Evolutionary conservation across 208 protist species (phyloP), one percentile per base, ranked within the genome.

Genomic region (Leishmania mexicana): DNA sequence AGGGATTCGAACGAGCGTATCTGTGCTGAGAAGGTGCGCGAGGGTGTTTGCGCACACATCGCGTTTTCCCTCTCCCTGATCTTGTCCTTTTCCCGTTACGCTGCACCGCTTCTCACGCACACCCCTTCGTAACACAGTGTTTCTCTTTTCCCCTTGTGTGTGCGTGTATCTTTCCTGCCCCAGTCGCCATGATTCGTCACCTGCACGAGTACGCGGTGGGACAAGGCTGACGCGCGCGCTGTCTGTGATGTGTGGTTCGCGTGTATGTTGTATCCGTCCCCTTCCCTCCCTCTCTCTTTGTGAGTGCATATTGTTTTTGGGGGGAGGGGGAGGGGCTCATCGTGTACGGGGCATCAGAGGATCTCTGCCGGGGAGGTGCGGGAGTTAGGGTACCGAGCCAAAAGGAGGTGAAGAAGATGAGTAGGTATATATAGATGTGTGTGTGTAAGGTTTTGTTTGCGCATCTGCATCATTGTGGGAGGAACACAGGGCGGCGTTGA

Each of bases 1-100:
- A 81, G 21, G 81, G 87, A 72, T 90, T 92, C 77, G 89, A 92
- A 83, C 81, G 73, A 0, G 62, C 68, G 35, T 90, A 92, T 74
- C 74, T 89, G 40, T 42, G 78, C n/a, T 92, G 24, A 78, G 54
- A 67, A 47, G 45, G 28, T 84, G 54, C 58, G 42, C 4, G 19
- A 31, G n/a, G 62, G 45, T 62, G 31, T 54, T 51, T 73, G 57
- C 35, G 73, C 35, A 49, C 60, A 35, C 58, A 49, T 71, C 68
- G 75, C 71, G 1, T 31, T 80, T 62, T 21, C 67, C 35, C 45
- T 62, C 65, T 71, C 80, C 45, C 51, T 71, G 75, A 45, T 57
- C 54, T 68, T 35, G 38, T 64, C 71, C 68, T 57, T 54, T 80
- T 64, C 21, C 54, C 76, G 24, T 4, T 62, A 31, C n/a, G 73